A percentile compares a stretch with the other conserved stretches of the same genome.
Evolutionary conservation across 768 basidiomycete species (phyloP).

Genomic region (Pilatotrama ljubarskyi): DNA sequence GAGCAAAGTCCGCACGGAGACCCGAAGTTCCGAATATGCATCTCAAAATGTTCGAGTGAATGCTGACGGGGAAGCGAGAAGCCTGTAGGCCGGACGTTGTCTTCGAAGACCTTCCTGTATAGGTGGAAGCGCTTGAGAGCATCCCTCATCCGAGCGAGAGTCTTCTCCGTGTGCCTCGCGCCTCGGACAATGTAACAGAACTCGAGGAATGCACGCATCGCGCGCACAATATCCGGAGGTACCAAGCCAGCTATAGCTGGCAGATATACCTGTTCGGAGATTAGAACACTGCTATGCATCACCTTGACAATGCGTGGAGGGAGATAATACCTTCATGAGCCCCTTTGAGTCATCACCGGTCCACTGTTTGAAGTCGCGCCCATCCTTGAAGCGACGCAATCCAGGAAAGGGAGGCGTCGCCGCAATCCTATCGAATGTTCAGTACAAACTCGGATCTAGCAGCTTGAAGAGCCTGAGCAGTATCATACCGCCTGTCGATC

Average conservation of each 20-base stretch:
- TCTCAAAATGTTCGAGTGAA: background rate
- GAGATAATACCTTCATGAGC: conserved; percentile 21
- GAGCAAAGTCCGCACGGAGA: conserved; percentile 29
- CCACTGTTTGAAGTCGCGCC: conserved; percentile 25
- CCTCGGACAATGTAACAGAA: conserved; percentile 23
- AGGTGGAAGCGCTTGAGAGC: background rate
- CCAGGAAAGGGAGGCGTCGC: conserved; percentile 14
- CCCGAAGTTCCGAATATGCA: background rate
- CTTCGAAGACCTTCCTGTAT: background rate
- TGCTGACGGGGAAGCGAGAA: background rate
- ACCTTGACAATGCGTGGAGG: background rate
- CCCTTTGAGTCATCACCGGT: conserved; percentile 27
- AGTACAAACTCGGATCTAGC: no score
- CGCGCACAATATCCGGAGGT: conserved; percentile 10
- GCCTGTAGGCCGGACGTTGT: background rate
- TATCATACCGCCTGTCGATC: conserved; percentile 17
- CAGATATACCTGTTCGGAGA: conserved; percentile 24
- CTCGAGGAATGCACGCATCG: conserved; percentile 17
- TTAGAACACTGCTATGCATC: background rate
- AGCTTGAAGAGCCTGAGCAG: background rate
- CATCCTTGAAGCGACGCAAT: conserved; percentile 19
- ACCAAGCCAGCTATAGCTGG: conserved; percentile 21
- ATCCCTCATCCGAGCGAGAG: background rate
- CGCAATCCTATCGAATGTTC: conserved; percentile 9
- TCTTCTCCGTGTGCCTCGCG: conserved; percentile 19